A percentile compares a stretch with the other conserved stretches of the same genome.
Conservation (phyloP, 768 basidiomycete genomes). For the Coprinellus aureogranulatus region DNA sequence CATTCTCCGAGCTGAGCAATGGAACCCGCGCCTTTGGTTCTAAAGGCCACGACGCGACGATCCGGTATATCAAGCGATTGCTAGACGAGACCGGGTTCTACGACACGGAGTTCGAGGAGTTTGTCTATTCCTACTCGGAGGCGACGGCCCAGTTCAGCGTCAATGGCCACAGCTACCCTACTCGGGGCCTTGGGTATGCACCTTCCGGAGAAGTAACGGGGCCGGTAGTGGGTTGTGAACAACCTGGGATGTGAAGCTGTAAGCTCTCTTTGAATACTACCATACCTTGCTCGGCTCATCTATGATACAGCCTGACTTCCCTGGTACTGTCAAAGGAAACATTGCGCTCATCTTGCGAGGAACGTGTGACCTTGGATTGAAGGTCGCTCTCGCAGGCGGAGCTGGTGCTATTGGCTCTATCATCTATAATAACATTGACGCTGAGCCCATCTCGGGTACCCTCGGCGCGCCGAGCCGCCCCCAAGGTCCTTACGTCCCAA, state of each 20-base stretch:
- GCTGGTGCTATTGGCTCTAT: slow-evolving; percentile 26
- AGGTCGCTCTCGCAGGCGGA: slow-evolving; percentile 24
- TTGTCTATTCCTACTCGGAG: slow-evolving; percentile 24
- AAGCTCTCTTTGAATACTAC: slow-evolving; percentile 2
- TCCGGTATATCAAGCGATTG: slow-evolving; percentile 25
- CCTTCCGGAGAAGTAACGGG: slow-evolving; percentile 23
- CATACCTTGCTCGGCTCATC: background rate
- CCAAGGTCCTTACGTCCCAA: slow-evolving; percentile 25
- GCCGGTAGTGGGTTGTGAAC: slow-evolving; percentile 21
- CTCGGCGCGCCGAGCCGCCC: slow-evolving; percentile 20
- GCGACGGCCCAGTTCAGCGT: slow-evolving; percentile 17
- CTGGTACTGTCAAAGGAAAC: slow-evolving; percentile 21
- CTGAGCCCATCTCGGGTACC: slow-evolving; percentile 20
- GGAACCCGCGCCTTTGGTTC: slow-evolving; percentile 27
- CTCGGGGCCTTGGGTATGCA: slow-evolving; percentile 19
- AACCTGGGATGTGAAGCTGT: slow-evolving; percentile 25
- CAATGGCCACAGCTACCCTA: slow-evolving; percentile 11
- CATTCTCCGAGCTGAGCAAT: slow-evolving; percentile 24
- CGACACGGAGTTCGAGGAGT: slow-evolving; percentile 24
- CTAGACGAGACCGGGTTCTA: slow-evolving; percentile 27
- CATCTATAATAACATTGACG: slow-evolving; percentile 29
- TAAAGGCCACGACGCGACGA: slow-evolving; percentile 27
- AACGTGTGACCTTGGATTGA: slow-evolving; percentile 25
- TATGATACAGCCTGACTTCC: slow-evolving; percentile 20
- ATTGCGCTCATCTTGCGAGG: slow-evolving; percentile 29